A percentile compares a stretch with the other conserved stretches of the same genome.
Conservation (phyloP, 2,329 filamentous ascomycete genomes). For the Verticillium nonalfalfae region DNA sequence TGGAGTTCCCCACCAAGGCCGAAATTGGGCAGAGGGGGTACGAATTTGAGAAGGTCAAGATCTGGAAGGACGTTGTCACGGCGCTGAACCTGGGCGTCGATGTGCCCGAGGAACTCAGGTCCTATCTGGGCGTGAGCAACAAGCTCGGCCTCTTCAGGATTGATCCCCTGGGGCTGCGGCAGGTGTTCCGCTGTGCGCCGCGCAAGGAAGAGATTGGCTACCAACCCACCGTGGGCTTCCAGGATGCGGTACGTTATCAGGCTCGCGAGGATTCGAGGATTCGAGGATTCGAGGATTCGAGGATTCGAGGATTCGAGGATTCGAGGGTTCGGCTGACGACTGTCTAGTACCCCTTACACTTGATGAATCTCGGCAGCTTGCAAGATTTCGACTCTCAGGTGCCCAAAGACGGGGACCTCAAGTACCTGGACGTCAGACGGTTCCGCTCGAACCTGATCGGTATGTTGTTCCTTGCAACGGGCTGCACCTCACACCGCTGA, state of each 20-base stretch:
- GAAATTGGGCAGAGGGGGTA: slow-evolving; percentile 57
- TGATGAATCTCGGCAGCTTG: slow-evolving; percentile 60
- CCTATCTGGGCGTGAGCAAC: slow-evolving; percentile 61
- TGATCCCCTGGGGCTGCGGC: slow-evolving; percentile 48
- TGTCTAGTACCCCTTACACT: slow-evolving; percentile 59
- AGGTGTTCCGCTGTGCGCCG: slow-evolving; percentile 57
- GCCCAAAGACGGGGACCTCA: slow-evolving; percentile 38
- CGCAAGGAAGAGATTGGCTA: slow-evolving; percentile 52
- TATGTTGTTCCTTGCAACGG: slow-evolving; percentile 15
- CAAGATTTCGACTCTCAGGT: slow-evolving; percentile 53
- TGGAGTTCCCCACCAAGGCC: slow-evolving; percentile 50
- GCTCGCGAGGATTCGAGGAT: not conserved
- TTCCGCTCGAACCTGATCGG: slow-evolving; percentile 69
- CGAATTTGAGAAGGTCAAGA: slow-evolving; percentile 50
- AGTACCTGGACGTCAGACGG: slow-evolving; percentile 51
- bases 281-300: not conserved
- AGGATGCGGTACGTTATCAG: slow-evolving; percentile 54
- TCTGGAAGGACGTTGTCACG: slow-evolving; percentile 54
- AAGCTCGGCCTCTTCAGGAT: slow-evolving; percentile 63
- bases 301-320: not conserved
- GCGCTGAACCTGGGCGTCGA: slow-evolving; percentile 54
- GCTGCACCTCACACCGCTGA: not conserved
- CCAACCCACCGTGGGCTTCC: slow-evolving; percentile 60
- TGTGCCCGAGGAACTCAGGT: slow-evolving; percentile 54
- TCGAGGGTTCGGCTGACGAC: not conserved